Conservation (phyloP, 352 stramenopile genomes). For the Phytophthora cryptogea region DNA sequence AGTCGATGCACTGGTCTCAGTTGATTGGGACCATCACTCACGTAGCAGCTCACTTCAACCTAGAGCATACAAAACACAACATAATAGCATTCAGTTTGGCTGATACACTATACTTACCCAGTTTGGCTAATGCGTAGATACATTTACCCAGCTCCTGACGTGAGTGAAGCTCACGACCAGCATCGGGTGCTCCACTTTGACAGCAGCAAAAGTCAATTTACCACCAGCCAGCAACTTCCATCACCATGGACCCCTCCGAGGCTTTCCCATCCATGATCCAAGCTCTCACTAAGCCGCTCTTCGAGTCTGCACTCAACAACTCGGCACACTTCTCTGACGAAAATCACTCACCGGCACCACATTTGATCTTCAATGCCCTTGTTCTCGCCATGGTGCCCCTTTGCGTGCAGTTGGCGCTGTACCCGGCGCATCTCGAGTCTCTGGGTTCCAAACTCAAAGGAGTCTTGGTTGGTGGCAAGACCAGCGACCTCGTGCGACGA, state of each 20-base stretch:
- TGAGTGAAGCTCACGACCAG: conserved; percentile 10
- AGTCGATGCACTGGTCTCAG: not conserved
- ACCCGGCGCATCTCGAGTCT: conserved; percentile 26
- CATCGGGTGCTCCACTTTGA: not conserved
- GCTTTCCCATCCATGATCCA: conserved; percentile 19
- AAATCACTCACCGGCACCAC: conserved; percentile 12
- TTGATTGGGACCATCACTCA: conserved; percentile 8
- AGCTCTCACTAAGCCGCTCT: conserved; percentile 18
- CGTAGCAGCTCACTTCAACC: conserved; percentile 3
- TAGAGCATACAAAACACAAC: conserved; percentile 9
- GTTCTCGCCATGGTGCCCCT: conserved; percentile 47
- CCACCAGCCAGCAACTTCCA: not conserved
- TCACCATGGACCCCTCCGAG: conserved; percentile 15
- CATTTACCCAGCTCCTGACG: not conserved
- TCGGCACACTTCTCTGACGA: conserved; percentile 2
- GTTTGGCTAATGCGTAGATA: too few relatives aligned
- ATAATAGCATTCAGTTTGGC: not conserved
- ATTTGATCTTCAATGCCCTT: conserved; percentile 38
- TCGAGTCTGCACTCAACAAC: conserved; percentile 16
- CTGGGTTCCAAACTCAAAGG: conserved; percentile 10
- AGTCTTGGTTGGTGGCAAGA: conserved; percentile 17
- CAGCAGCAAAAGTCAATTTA: conserved; percentile 16
- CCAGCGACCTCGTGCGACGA: conserved; percentile 25
- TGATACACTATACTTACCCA: too few relatives aligned
- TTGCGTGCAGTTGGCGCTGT: conserved; percentile 42